Percentiles rank a stretch among this genome's conserved stretches.
These are phyloP conservation scores for Amanita pallidorosea DNA, from an alignment of 768 basidiomycete species.

Conservation along the genomic window DNA sequence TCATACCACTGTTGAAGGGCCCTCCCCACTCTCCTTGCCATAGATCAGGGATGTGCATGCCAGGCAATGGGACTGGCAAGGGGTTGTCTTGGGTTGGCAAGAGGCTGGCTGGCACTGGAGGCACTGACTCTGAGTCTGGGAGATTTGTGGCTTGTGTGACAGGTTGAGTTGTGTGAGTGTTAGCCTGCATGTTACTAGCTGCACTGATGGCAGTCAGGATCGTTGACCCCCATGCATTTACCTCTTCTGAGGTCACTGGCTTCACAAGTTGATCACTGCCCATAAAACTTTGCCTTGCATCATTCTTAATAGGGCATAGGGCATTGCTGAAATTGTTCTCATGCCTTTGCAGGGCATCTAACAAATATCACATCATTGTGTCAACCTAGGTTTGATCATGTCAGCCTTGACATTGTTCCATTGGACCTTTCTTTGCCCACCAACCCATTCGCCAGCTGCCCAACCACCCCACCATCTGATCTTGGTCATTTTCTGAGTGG, in stretches of 20 bases:
- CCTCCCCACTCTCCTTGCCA: neutral
- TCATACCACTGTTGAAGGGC: neutral
- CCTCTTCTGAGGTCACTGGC: slow-evolving; percentile 11
- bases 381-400: slow-evolving; percentile 14
- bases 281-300: slow-evolving; percentile 15
- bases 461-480: slow-evolving; percentile 35
- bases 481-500: slow-evolving; percentile 19
- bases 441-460: slow-evolving; percentile 26
- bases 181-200: neutral
- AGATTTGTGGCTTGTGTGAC: neutral
- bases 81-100: neutral
- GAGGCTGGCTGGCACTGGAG: neutral
- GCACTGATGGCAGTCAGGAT: neutral
- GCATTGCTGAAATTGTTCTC: slow-evolving; percentile 19
- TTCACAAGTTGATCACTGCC: slow-evolving; percentile 12
- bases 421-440: slow-evolving; percentile 1
- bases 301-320: slow-evolving; percentile 13
- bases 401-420: too few relatives aligned
- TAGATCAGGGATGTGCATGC: neutral
- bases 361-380: slow-evolving; percentile 22
- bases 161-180: neutral
- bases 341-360: slow-evolving; percentile 20
- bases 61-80: neutral
- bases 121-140: too few relatives aligned
- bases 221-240: neutral